These are phyloP conservation scores for Spizellomyces punctatus DNA, from an alignment of 192 early-diverging fungal species.

Conservation along the genomic window DNA sequence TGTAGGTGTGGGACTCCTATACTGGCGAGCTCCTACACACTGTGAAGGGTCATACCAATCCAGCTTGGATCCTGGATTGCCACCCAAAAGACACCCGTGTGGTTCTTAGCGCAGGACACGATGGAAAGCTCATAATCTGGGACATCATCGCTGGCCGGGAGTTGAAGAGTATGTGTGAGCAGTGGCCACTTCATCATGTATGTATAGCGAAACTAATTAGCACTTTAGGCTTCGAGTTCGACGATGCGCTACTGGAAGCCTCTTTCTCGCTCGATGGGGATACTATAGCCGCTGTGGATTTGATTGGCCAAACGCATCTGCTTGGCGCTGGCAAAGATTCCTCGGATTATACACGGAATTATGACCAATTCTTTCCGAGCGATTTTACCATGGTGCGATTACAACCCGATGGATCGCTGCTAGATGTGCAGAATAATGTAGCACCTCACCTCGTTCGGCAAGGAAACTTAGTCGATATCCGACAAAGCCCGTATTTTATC, in stretches of 20 bases:
- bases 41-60: slow-evolving; percentile 61
- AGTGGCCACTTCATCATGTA: neutral
- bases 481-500: slow-evolving; percentile 14
- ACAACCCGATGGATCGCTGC: slow-evolving; percentile 65
- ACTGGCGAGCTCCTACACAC: slow-evolving; percentile 60
- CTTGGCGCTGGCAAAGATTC: slow-evolving; percentile 66
- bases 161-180: slow-evolving; percentile 51
- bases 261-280: slow-evolving; percentile 76
- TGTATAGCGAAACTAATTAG: slow-evolving; percentile 48
- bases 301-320: slow-evolving; percentile 68
- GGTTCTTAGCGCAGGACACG: slow-evolving; percentile 79
- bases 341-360: slow-evolving; percentile 46
- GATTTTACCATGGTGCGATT: slow-evolving; percentile 74
- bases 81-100: slow-evolving; percentile 75
- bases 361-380: slow-evolving; percentile 76
- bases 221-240: slow-evolving; percentile 17
- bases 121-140: slow-evolving; percentile 83
- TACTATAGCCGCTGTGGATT: slow-evolving; percentile 73
- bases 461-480: slow-evolving; percentile 12
- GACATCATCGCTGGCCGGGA: slow-evolving; percentile 62
- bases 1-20: slow-evolving; percentile 66
- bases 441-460: slow-evolving; percentile 28
- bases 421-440: slow-evolving; percentile 73
- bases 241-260: slow-evolving; percentile 61
- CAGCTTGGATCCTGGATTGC: slow-evolving; percentile 73